Conservation (phyloP, 352 stramenopile genomes). For the Phytophthora podocarpi region DNA sequence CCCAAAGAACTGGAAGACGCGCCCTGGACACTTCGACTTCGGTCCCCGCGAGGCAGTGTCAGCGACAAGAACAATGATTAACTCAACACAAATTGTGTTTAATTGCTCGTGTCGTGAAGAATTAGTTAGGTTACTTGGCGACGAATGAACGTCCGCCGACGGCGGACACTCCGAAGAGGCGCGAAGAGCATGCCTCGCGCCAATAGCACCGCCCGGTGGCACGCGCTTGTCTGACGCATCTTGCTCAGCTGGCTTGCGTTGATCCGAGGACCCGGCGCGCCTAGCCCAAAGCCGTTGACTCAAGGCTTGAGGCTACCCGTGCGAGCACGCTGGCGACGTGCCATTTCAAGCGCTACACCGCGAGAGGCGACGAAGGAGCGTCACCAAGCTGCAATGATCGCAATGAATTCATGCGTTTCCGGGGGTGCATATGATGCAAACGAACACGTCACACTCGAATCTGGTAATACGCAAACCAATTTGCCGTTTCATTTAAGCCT, state of each 20-base stretch:
- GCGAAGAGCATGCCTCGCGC: constrained; percentile 10
- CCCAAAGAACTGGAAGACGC: constrained; percentile 4
- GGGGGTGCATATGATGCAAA: constrained; percentile 2
- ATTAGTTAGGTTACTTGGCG: no score
- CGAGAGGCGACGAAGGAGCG: neutral
- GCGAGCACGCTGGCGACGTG: no score
- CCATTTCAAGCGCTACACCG: neutral
- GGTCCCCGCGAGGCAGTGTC: constrained; percentile 1
- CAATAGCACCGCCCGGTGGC: constrained; percentile 1
- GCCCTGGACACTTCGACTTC: constrained; percentile 14
- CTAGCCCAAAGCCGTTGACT: no score
- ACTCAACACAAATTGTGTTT: no score
- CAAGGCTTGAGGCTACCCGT: no score
- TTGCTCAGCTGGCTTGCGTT: neutral
- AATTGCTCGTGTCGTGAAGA: no score
- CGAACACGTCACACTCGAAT: constrained; percentile 7
- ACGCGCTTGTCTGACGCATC: neutral
- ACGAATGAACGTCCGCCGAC: no score
- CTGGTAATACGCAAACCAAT: neutral
- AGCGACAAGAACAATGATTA: constrained; percentile 1
- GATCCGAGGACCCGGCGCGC: neutral
- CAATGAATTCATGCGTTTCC: no score
- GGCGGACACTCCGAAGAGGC: no score
- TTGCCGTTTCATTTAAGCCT: no score
- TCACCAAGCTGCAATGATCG: neutral